Evolutionary conservation across 2,329 filamentous ascomycete species (phyloP).

Genomic region (Colletotrichum noveboracense): DNA sequence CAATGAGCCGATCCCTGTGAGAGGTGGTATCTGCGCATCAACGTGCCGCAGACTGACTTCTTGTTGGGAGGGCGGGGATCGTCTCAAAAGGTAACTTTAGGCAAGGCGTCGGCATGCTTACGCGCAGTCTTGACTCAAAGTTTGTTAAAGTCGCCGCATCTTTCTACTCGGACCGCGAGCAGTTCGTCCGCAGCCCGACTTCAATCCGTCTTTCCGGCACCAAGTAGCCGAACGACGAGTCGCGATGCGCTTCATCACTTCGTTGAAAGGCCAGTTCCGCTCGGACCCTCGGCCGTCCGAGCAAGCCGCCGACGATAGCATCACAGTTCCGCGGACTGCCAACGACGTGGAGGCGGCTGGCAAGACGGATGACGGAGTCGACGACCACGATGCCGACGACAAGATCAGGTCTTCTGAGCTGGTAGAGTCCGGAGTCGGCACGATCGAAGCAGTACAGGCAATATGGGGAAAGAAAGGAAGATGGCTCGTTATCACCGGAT

Average conservation of each 20-base stretch:
- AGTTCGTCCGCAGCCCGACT: not conserved
- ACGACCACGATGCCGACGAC: not conserved
- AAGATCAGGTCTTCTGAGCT: not conserved
- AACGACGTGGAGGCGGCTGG: not conserved
- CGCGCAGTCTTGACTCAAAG: not conserved
- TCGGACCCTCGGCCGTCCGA: not conserved
- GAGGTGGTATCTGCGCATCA: not conserved
- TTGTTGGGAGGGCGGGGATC: not conserved
- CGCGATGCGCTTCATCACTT: not conserved
- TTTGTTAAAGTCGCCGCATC: not conserved
- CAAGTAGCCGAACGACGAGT: not conserved
- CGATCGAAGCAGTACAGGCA: not conserved
- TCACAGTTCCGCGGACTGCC: not conserved
- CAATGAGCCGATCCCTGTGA: not conserved
- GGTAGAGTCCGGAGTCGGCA: not conserved
- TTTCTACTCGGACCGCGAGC: not conserved
- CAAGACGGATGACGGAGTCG: not conserved
- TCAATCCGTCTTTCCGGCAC: not conserved
- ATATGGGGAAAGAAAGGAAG: not conserved
- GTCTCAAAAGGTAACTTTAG: not conserved
- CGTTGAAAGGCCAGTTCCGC: not conserved
- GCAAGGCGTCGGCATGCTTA: not conserved
- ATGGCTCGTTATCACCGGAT: conserved; percentile 1
- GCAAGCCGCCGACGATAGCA: not conserved
- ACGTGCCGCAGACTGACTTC: not conserved